phyloP scores from a whole-genome alignment of 2,329 filamentous ascomycete species.

The Aspergillus sclerotialis region DNA sequence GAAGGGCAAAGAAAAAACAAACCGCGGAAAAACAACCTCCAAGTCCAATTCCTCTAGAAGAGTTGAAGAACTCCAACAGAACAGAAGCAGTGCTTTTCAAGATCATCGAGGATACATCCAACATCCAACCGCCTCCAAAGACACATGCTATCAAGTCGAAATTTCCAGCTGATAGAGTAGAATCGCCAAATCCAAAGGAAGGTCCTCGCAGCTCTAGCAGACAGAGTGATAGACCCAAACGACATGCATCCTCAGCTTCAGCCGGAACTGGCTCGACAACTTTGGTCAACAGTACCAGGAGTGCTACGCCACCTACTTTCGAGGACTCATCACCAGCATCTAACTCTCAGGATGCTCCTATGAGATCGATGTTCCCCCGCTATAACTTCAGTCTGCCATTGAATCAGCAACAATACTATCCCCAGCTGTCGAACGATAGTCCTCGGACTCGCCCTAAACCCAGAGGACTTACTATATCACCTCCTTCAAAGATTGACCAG shows the following conservation, averaged over 20 bases:
- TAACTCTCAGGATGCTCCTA: slow-evolving; percentile 28
- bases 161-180: slow-evolving; percentile 1
- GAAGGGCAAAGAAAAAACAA: slow-evolving; percentile 19
- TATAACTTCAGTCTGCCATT: slow-evolving; percentile 34
- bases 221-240: background rate
- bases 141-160: slow-evolving; percentile 11
- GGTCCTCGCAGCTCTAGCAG: slow-evolving; percentile 5
- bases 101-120: slow-evolving; percentile 31
- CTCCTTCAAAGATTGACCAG: slow-evolving; percentile 28
- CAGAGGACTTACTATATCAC: slow-evolving; percentile 23
- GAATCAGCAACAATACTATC: slow-evolving; percentile 30
- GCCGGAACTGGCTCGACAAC: slow-evolving; percentile 6
- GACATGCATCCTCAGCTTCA: background rate
- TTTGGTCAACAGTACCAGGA: slow-evolving; percentile 7
- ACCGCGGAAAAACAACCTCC: slow-evolving; percentile 13
- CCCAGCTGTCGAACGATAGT: slow-evolving; percentile 14
- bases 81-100: slow-evolving; percentile 32
- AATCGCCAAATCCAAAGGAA: slow-evolving; percentile 10
- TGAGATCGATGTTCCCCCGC: slow-evolving; percentile 41
- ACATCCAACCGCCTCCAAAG: slow-evolving; percentile 18
- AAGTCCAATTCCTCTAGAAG: slow-evolving; percentile 23
- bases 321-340: slow-evolving; percentile 14
- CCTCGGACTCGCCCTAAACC: slow-evolving; percentile 13
- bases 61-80: slow-evolving; percentile 18
- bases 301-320: slow-evolving; percentile 5